Base-by-base conservation (phyloP, 148 eudicot species). In the Linanthus parryae region DNA sequence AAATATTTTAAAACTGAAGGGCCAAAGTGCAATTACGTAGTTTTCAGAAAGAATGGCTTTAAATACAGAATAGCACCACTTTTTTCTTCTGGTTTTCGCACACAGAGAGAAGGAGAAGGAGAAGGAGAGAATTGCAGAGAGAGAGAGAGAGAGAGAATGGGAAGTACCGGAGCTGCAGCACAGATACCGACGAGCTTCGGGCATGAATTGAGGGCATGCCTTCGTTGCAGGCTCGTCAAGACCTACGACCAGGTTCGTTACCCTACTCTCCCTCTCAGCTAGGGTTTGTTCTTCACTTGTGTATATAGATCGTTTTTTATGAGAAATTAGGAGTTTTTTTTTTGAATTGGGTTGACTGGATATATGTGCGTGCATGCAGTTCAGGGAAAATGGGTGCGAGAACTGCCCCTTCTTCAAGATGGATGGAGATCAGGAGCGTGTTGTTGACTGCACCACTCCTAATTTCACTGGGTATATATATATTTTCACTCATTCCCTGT, bases 131-230 rank as follows among this genome's bases (percentile, higher is more conserved):
- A n/a, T n/a, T n/a, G n/a, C n/a, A 25, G 40, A 22, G 42, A 42
- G 61, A 34, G 62, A 19, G 39, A 8, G 21, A 60, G 62, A 29
- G 48, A 16, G 43, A 11, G 39, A 20, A 7, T 8, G 51, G n/a
- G 31, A 37, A 33, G 39, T 19, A 7, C 7, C 35, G 17, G 11
- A n/a, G 76, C 66, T 23, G 72, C 69, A 20, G 94, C 96, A 4
- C 96, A 88, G 52, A 84, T 88, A 22, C 96, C 96, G 3, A 88
- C 94, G 3, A 84, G 94, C 66, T 88, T 88, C 48, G 96, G 96
- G 1, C 92, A 85, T 40, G 96, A 85, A 54, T 90, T 88, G 4
- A 66, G 96, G 28, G 86, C 96, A 22, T 88, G 96, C 51, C 96
- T 88, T 49, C 94, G 96, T 7, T 88, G 96, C 68, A 71, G 80